Evolutionary conservation across 192 early-diverging fungal species (phyloP).

Genomic region (Powellomyces hirtus): DNA sequence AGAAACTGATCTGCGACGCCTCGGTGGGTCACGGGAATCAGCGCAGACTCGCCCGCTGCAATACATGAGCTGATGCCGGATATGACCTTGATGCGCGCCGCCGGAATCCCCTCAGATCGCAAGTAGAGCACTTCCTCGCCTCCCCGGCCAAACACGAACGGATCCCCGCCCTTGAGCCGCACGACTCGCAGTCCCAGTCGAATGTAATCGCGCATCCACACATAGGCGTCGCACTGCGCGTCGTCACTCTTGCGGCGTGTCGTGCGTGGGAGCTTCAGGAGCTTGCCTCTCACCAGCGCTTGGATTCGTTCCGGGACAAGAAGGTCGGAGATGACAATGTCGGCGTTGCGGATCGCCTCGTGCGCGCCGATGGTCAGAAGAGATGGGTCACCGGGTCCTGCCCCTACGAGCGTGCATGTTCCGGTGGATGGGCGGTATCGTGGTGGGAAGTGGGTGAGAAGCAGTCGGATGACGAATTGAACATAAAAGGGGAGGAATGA

Average conservation of each 20-base stretch:
- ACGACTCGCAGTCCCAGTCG: constrained; percentile 67
- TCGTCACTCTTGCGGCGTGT: constrained; percentile 37
- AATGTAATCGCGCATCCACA: constrained; percentile 64
- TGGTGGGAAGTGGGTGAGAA: background rate
- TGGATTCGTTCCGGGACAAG: constrained; percentile 36
- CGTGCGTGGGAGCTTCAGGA: constrained; percentile 24
- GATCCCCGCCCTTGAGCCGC: constrained; percentile 87
- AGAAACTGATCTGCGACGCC: constrained; percentile 84
- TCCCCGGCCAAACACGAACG: constrained; percentile 89
- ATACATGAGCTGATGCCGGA: constrained; percentile 79
- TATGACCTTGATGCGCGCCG: constrained; percentile 46
- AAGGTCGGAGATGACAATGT: constrained; percentile 76
- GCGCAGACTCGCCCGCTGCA: constrained; percentile 68
- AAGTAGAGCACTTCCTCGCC: constrained; percentile 84
- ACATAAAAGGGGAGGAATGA: constrained; percentile 9
- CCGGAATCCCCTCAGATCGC: constrained; percentile 64
- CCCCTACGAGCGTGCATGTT: constrained; percentile 67
- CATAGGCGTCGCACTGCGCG: constrained; percentile 63
- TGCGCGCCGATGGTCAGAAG: constrained; percentile 61
- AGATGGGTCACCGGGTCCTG: constrained; percentile 81
- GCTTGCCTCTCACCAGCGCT: constrained; percentile 63
- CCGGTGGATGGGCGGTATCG: background rate
- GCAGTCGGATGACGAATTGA: background rate
- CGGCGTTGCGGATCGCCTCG: constrained; percentile 58
- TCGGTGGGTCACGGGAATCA: constrained; percentile 83